Evolutionary conservation across 257 asterid species (phyloP), one percentile per base, ranked within the genome.

Genomic region (Linderniella brevidens): DNA sequence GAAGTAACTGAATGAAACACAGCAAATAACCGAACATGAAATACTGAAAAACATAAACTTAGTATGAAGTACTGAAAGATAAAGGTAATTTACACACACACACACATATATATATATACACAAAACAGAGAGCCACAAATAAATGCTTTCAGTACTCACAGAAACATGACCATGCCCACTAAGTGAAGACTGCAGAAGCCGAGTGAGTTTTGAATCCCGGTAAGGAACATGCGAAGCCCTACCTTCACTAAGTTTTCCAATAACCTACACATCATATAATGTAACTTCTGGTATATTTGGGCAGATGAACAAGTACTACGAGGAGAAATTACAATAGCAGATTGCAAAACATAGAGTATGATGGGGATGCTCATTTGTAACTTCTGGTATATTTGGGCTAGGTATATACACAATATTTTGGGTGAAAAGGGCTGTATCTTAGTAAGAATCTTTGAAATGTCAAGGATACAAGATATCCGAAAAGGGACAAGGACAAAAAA

Each of bases 141-240:
- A 8, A 29, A 18, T 42, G 29, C 18, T 37, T 44, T 25, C 5
- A 44, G 48, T 19, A 63, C 99, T 79, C 65, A 90, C 99, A 58
- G 99, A 90, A 70, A 90, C 96, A 73, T 85, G 95, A 35, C 99
- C 99, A 47, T 77, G 99, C 56, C 99, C 99, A 67, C 99, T 79
- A 39, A 90, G 72, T 35, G 99, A 90, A 60, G 99, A 90, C 59
- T 90, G 99, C 45, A 90, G 72, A 58, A 90, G 73, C 45, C 99
- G 87, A 39, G 99, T 90, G 50, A 90, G 95, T 70, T 90, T 90
- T 19, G 99, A 90, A 71, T 90, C 99, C 59, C 99, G 76, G 61
- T 75, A 90, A 17, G 99, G 99, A 72, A 90, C 94, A 62, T 90
- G 99, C 20, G 88, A 70, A 46, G 96, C 79, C 74, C 70, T 90